Conservation (phyloP, 352 stramenopile genomes). For the Phytophthora uliginosa region DNA sequence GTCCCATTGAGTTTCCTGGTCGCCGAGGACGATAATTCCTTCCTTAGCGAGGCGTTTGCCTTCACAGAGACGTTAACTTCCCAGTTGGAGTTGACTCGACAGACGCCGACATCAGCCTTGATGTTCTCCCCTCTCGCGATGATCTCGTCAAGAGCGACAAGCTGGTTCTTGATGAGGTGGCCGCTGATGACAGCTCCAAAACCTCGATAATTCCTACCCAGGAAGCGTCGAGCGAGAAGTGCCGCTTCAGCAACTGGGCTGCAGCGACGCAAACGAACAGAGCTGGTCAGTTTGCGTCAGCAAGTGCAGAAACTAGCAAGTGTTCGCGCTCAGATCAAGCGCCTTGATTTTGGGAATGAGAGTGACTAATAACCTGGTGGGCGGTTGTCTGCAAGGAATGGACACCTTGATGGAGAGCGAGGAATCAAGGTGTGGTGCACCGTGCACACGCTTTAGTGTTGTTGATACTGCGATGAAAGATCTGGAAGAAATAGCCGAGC, state of each 20-base stretch:
- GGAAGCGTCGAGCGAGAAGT: constrained; percentile 22
- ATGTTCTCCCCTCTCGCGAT: constrained; percentile 17
- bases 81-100: constrained; percentile 8
- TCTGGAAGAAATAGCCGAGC: constrained; percentile 11
- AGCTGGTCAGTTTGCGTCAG: constrained; percentile 30
- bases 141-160: constrained; percentile 4
- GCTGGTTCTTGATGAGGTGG: background rate
- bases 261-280: constrained; percentile 26
- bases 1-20: constrained; percentile 28
- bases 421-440: background rate
- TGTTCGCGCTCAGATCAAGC: constrained; percentile 25
- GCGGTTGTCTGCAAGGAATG: constrained; percentile 12
- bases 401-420: constrained; percentile 16
- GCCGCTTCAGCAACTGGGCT: constrained; percentile 20
- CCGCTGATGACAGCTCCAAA: background rate
- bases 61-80: constrained; percentile 22
- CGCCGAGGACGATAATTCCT: constrained; percentile 23
- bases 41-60: constrained; percentile 34
- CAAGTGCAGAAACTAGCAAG: constrained; percentile 25
- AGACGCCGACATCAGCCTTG: constrained; percentile 6
- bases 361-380: background rate
- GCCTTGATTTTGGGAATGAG: constrained; percentile 11
- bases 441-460: background rate
- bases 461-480: constrained; percentile 15
- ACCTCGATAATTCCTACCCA: background rate